Base-by-base conservation (phyloP, 768 basidiomycete genomes). In the Cystoderma amianthinum region DNA sequence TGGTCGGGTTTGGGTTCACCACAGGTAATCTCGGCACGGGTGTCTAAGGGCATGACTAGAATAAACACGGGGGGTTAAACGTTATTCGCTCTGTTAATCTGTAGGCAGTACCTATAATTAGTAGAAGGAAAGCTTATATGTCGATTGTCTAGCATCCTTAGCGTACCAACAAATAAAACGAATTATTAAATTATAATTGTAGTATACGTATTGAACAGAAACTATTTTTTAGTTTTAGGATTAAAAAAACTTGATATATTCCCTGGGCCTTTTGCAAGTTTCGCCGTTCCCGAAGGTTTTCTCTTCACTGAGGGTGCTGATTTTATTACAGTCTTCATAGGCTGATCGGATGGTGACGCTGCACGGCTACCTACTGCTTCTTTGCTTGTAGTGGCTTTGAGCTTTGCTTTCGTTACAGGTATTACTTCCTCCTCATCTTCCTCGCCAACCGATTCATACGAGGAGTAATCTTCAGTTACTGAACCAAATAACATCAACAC, bases 381-480 rank as follows among this genome's bases (percentile, higher is more conserved):
- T 13, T 51, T 41, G 39, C 50, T 42, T 32, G 41, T 39, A 5
- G 28, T 38, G 25, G 46, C n/a, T 42, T 53, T 54, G 4, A 46
- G 28, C 33, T 53, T 55, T 15, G 47, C 37, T 36, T 57, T 57
- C 9, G 42, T 36, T 41, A 61, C 55, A 15, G 40, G 22, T 38
- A 51, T 51, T 5, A 46, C 48, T 33, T 50, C 45, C 15, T 50
- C 39, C 42, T 53, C 56, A 44, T 72, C 79, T 16, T 69, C 76
- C 20, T 80, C 83, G 5, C 74, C 74, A 5, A 83, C 82, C 6
- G 85, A 87, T 59, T 91, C 87, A 53, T 85, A 90, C 13, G 77
- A 78, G 5, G 85, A 85, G 54, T 85, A 84, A 54, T 90, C 88
- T 54, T 86, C 82, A 25, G 72, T 81, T 12, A 75, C 88, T 90